phyloP scores from a whole-genome alignment of 1,284 basidiomycete species.

The Phellinidium pouzarii region DNA sequence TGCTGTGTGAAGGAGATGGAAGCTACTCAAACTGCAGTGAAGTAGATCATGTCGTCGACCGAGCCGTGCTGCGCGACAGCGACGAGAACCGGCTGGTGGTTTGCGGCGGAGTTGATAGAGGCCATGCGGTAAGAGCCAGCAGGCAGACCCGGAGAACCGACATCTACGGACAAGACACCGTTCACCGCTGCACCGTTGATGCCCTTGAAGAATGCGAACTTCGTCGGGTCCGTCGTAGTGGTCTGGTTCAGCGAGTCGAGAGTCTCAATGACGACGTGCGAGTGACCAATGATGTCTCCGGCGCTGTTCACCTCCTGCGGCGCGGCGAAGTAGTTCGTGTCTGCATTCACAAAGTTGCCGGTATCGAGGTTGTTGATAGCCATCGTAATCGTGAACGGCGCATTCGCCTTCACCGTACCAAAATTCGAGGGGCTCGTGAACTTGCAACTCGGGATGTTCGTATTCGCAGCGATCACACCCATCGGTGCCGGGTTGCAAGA shows the following conservation, averaged over 20 bases:
- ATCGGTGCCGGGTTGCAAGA: conserved; percentile 38
- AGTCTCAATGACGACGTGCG: conserved; percentile 58
- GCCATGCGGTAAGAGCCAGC: conserved; percentile 52
- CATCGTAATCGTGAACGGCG: conserved; percentile 44
- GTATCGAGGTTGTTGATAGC: conserved; percentile 41
- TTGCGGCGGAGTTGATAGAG: conserved; percentile 45
- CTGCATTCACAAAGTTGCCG: conserved; percentile 48
- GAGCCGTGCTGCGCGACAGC: conserved; percentile 53
- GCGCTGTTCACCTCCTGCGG: conserved; percentile 51
- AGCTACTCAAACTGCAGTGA: conserved; percentile 32
- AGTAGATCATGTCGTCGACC: conserved; percentile 59
- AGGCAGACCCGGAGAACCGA: conserved; percentile 54
- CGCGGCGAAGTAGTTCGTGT: conserved; percentile 48
- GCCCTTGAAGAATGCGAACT: conserved; percentile 68
- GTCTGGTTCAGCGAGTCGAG: conserved; percentile 48
- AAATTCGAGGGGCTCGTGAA: conserved; percentile 42
- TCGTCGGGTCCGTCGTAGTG: conserved; percentile 46
- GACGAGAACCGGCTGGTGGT: conserved; percentile 54
- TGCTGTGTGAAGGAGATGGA: too few relatives aligned
- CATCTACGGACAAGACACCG: conserved; percentile 48
- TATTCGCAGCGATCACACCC: conserved; percentile 36
- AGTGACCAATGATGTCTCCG: conserved; percentile 54
- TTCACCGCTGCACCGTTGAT: conserved; percentile 40
- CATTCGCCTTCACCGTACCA: conserved; percentile 35
- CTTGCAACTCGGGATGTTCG: conserved; percentile 45